Evolutionary conservation across 2,329 filamentous ascomycete species (phyloP), one percentile per base, ranked within the genome.

Genomic region (Scorias spongiosa): DNA sequence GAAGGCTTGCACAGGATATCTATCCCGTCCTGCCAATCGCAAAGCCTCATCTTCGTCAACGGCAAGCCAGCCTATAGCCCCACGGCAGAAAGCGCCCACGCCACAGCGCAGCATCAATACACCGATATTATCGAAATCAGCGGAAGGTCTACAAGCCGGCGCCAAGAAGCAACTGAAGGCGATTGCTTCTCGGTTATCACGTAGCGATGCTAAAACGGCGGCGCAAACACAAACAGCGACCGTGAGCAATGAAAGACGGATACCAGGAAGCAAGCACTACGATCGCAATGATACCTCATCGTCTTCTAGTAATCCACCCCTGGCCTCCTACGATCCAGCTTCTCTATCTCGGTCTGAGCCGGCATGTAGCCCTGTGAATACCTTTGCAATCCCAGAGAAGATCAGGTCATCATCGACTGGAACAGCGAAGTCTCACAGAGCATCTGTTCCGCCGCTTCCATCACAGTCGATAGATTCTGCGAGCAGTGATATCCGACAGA

Each of bases 81-180:
- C 20, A 26, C 55, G 48, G 26, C 17, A 36, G 36, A 39, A 41
- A 39, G 44, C 38, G 34, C 32, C 42, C 3, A 53, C 65, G 6
- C 67, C 68, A 8, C 67, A 70, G 29, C 64, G 68, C 48, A 64
- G 65, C 44, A 68, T 66, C 1, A 65, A 68, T 32, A 54, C 60
- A 5, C 55, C 50, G 28, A 60, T 64, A 56, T 53, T 51, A 39
- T 58, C 57, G 8, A 61, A 15, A 15, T 9, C 11, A 4, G 11
- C 9, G 3, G 12, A 36, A 15, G 9, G 32, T 57, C 57, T 42
- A 54, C 67, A 56, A 53, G 54, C 50, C 9, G 57, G 65, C 5
- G 67, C 66, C 1, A 63, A 65, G 42, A 66, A 65, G 49, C 66
- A 68, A n/a, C 60, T 70, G 26, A 70, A 69, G 51, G 66, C 67